Evolutionary conservation across 345 rosid genomes (phyloP).

Genomic region (Camelina hispida): DNA sequence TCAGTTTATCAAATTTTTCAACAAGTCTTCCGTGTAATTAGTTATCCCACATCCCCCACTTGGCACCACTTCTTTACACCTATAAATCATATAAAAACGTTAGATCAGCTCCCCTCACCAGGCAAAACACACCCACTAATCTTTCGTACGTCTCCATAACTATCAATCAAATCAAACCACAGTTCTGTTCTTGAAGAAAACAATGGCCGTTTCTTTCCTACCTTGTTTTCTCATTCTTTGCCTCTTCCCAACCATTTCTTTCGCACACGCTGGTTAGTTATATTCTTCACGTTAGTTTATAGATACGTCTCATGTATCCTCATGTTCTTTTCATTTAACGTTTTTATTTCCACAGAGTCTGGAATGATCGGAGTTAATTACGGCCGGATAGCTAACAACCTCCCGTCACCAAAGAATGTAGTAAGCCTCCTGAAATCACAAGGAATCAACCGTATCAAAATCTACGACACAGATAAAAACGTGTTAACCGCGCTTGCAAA

Average conservation of each 20-base stretch:
- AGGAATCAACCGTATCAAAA: conserved; percentile 61
- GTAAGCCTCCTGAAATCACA: conserved; percentile 68
- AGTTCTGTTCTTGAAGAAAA: conserved; percentile 14
- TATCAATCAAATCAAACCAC: conserved; percentile 26
- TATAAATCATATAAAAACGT: conserved; percentile 2
- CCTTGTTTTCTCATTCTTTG: conserved; percentile 37
- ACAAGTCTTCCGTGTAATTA: conserved; percentile 21
- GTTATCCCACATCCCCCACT: conserved; percentile 38
- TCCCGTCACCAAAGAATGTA: conserved; percentile 69
- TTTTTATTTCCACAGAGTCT: conserved; percentile 39
- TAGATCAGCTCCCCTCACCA: conserved; percentile 12
- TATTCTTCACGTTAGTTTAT: neutral
- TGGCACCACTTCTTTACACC: conserved; percentile 27
- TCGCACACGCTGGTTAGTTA: conserved; percentile 47
- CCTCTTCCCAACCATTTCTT: conserved; percentile 38
- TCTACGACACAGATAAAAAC: conserved; percentile 66
- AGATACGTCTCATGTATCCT: neutral
- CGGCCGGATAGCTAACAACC: conserved; percentile 74
- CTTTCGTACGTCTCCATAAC: neutral
- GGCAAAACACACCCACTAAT: neutral
- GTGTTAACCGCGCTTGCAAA: conserved; percentile 68
- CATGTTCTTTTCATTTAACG: neutral
- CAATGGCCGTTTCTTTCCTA: conserved; percentile 24
- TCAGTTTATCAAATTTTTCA: conserved; percentile 3
- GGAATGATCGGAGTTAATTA: conserved; percentile 76